Conservation (phyloP, 345 rosid genomes). For the Moricandia arvensis region DNA sequence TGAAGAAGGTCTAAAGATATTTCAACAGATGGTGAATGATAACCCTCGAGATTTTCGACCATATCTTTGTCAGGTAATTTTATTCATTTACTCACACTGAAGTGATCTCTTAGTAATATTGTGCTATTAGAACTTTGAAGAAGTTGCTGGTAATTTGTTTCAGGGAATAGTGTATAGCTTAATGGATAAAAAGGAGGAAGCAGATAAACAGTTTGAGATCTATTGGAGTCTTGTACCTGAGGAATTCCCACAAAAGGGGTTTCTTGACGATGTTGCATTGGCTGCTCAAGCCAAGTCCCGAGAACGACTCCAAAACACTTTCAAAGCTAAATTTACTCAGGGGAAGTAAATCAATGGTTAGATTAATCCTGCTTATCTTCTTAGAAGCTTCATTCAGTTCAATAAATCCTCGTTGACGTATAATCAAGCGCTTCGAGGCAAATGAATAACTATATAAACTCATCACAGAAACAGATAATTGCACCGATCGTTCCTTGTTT, state of each 20-base stretch:
- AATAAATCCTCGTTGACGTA: too few species aligned
- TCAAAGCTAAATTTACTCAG: constrained; percentile 46
- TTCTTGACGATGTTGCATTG: constrained; percentile 72
- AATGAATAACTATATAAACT: too few species aligned
- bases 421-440: too few species aligned
- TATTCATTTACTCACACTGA: background rate
- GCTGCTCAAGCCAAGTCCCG: constrained; percentile 65
- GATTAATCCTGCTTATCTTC: background rate
- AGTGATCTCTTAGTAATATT: background rate
- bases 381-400: background rate
- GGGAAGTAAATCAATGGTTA: constrained; percentile 7
- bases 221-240: constrained; percentile 78
- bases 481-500: too few species aligned
- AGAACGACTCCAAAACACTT: constrained; percentile 54
- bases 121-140: background rate
- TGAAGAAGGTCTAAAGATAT: constrained; percentile 69
- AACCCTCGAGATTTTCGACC: constrained; percentile 94
- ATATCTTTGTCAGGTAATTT: constrained; percentile 84
- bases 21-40: constrained; percentile 65
- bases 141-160: background rate
- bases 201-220: constrained; percentile 69
- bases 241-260: constrained; percentile 82
- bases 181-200: constrained; percentile 69
- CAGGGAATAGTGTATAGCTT: constrained; percentile 91
- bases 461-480: too few species aligned